Percentiles rank a stretch among this genome's conserved stretches.
Conservation (phyloP, 2,329 filamentous ascomycete species). For the Cercospora sp. region DNA sequence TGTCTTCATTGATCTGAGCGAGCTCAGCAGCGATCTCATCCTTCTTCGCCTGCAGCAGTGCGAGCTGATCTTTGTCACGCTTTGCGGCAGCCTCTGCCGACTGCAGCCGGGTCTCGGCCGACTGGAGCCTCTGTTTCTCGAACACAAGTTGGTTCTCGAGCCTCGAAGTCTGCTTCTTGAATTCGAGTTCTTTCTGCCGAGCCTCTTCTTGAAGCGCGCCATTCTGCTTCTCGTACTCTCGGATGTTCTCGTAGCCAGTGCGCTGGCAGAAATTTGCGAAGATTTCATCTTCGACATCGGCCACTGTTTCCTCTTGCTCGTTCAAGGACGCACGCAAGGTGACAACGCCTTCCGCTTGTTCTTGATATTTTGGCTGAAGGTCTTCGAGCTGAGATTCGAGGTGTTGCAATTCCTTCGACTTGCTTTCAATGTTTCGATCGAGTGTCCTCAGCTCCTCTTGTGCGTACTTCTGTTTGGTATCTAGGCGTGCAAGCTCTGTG, state of each 20-base stretch:
- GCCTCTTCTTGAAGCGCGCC: slow-evolving; percentile 89
- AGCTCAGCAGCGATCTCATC: slow-evolving; percentile 71
- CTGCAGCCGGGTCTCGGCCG: slow-evolving; percentile 68
- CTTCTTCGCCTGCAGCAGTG: slow-evolving; percentile 70
- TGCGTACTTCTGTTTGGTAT: slow-evolving; percentile 70
- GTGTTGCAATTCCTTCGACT: slow-evolving; percentile 76
- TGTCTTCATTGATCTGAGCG: slow-evolving; percentile 70
- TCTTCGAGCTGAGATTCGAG: slow-evolving; percentile 72
- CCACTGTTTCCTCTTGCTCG: slow-evolving; percentile 64
- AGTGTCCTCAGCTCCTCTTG: slow-evolving; percentile 76
- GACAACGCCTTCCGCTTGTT: slow-evolving; percentile 69
- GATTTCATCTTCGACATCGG: slow-evolving; percentile 81
- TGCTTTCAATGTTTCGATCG: slow-evolving; percentile 79
- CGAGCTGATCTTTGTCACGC: slow-evolving; percentile 68
- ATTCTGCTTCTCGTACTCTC: slow-evolving; percentile 90
- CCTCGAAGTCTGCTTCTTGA: slow-evolving; percentile 71
- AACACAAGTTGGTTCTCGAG: slow-evolving; percentile 63
- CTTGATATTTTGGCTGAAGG: slow-evolving; percentile 72
- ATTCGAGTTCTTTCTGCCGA: slow-evolving; percentile 80
- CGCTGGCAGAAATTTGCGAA: slow-evolving; percentile 83
- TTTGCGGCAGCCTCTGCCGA: slow-evolving; percentile 66
- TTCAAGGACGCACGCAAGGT: slow-evolving; percentile 59
- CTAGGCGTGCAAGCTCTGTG: slow-evolving; percentile 75
- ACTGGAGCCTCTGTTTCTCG: slow-evolving; percentile 70
- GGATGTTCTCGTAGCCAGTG: slow-evolving; percentile 84